A percentile compares a stretch with the other conserved stretches of the same genome.
phyloP scores from a whole-genome alignment of 2,329 filamentous ascomycete species.

The Epichloe gansuensis region DNA sequence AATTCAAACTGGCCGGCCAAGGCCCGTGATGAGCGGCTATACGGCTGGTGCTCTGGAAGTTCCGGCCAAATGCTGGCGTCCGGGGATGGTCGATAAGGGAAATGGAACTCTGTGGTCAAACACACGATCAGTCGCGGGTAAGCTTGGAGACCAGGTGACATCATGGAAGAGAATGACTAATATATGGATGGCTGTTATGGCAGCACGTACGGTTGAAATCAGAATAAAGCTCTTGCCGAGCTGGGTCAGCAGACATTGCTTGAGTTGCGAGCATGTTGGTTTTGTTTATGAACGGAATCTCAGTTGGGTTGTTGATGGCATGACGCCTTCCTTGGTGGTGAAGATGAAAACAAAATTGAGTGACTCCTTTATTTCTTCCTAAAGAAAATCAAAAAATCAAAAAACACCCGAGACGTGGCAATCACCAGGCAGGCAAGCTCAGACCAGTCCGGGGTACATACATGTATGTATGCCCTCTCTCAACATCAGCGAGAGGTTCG shows the following conservation, averaged over 20 bases:
- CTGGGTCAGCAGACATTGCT: slow-evolving; percentile 1
- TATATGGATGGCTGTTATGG: too few relatives aligned
- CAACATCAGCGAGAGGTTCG: not conserved
- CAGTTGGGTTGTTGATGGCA: too few relatives aligned
- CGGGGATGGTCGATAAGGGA: not conserved
- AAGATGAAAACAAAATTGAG: too few relatives aligned
- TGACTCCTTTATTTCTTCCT: too few relatives aligned
- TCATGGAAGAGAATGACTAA: too few relatives aligned
- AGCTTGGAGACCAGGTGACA: too few relatives aligned
- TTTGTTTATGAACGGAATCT: not conserved
- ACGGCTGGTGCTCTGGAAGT: too few relatives aligned
- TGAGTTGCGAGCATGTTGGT: slow-evolving; percentile 2
- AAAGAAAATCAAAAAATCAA: too few relatives aligned
- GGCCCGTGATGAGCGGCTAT: not conserved
- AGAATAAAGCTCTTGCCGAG: not conserved
- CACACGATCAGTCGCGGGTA: too few relatives aligned
- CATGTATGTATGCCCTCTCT: not conserved
- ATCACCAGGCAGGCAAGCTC: not conserved
- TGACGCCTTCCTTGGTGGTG: too few relatives aligned
- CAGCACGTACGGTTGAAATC: not conserved
- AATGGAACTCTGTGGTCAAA: not conserved
- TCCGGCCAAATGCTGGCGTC: not conserved
- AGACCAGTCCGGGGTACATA: not conserved
- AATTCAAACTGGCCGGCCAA: not conserved
- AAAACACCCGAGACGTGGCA: not conserved